phyloP scores from a whole-genome alignment of 768 basidiomycete species.

The Russula olivacea region DNA sequence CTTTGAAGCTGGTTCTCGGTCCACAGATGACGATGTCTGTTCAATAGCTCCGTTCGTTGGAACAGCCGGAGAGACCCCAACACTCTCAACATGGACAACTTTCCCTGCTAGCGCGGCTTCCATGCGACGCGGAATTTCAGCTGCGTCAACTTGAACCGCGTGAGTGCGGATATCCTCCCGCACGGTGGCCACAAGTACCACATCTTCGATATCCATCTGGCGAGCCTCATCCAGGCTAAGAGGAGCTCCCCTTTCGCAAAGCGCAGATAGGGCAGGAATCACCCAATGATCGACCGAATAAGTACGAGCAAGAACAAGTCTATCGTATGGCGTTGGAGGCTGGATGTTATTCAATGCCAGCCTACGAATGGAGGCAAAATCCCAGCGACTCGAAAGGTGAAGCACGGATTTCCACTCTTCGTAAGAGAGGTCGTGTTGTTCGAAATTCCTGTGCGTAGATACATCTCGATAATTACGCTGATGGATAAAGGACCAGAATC shows the following conservation, averaged over 20 bases:
- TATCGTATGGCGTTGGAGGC: conserved; percentile 7
- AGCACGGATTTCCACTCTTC: conserved; percentile 28
- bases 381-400: conserved; percentile 30
- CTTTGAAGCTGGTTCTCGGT: background rate
- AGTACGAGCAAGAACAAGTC: conserved; percentile 8
- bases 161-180: conserved; percentile 9
- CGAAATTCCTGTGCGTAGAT: conserved; percentile 6
- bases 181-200: conserved; percentile 11
- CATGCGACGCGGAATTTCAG: background rate
- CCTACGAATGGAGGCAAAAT: conserved; percentile 28
- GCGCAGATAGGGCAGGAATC: conserved; percentile 7
- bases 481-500: background rate
- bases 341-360: background rate
- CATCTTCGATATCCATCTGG: conserved; percentile 13
- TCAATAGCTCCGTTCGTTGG: background rate
- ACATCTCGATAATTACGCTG: background rate
- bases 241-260: conserved; percentile 9
- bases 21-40: background rate
- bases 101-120: background rate
- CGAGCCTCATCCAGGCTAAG: conserved; percentile 13
- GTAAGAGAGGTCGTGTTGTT: background rate
- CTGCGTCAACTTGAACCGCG: background rate
- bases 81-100: background rate
- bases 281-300: conserved; percentile 15
- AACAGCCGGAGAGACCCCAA: background rate